Evolutionary conservation across 257 asterid genomes (phyloP), one percentile per base, ranked within the genome.

Genomic region (Verbena officinalis): DNA sequence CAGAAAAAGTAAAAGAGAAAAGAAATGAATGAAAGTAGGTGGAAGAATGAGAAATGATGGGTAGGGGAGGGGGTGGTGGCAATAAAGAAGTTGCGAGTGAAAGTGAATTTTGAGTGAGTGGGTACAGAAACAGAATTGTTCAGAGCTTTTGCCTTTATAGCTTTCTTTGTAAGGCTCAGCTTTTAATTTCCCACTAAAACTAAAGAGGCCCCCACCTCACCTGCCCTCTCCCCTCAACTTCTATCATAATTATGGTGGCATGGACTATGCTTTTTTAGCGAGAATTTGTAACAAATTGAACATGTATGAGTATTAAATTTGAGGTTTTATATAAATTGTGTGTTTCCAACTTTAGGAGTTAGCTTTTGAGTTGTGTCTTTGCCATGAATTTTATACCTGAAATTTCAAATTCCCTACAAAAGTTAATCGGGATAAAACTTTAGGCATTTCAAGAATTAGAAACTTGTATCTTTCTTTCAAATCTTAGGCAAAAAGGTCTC

Each of bases 21-120:
- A 6, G 1, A 38, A 55, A 17, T 4, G 27, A 15, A 61, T 20
- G n/a, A 51, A 62, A 46, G 67, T 64, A 13, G 71, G 78, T 68
- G 65, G 59, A 55, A 9, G 16, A 64, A 39, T 45, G 59, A 22
- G 52, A 71, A 27, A 20, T 30, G 59, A 59, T 61, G 33, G 77
- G 74, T 73, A 77, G 73, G 46, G 55, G 74, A 54, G 64, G 55
- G 33, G 77, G 74, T 73, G 77, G 73, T 52, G 55, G 74, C 74
- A 76, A 65, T 63, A 78, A 84, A 76, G 73, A 74, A 43, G 74
- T 65, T 23, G 36, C 62, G 38, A 65, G 62, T 24, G 44, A 34
- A 42, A 30, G 5, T 61, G 62, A 49, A n/a, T n/a, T n/a, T n/a
- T n/a, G n/a, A n/a, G n/a, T n/a, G n/a, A n/a, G n/a, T n/a, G 10